Conservation (phyloP, 1,284 basidiomycete species). For the Moniliophthora roreri region DNA sequence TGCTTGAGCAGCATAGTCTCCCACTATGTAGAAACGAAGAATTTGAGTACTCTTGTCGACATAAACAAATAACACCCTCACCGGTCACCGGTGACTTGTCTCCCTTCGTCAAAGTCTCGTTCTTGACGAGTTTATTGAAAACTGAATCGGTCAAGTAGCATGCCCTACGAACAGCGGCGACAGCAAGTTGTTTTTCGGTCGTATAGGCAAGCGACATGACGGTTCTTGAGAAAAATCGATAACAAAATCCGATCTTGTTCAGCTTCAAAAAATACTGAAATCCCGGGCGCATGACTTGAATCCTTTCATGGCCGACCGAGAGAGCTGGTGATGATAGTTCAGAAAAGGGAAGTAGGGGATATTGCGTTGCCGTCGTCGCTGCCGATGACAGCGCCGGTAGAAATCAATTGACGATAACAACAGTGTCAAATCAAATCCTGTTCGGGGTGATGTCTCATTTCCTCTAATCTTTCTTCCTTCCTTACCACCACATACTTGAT, state of each 20-base stretch:
- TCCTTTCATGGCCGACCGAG: not conserved
- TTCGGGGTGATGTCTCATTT: too few relatives aligned
- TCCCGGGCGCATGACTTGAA: not conserved
- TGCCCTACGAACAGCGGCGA: slow-evolving; percentile 90
- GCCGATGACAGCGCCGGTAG: too few relatives aligned
- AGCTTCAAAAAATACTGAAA: not conserved
- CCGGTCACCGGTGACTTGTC: slow-evolving; percentile 98
- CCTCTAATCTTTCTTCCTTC: too few relatives aligned
- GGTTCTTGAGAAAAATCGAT: slow-evolving; percentile 8
- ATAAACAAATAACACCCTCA: slow-evolving; percentile 29
- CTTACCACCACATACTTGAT: too few relatives aligned
- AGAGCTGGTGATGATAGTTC: too few relatives aligned
- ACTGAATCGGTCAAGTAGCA: slow-evolving; percentile 84
- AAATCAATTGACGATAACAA: too few relatives aligned
- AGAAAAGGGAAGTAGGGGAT: too few relatives aligned
- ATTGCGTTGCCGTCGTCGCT: too few relatives aligned
- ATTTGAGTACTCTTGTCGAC: not conserved
- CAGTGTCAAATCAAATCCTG: too few relatives aligned
- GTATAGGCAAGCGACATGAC: slow-evolving; percentile 28
- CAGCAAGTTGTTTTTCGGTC: slow-evolving; percentile 69
- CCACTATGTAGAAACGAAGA: slow-evolving; percentile 51
- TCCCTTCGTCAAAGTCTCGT: slow-evolving; percentile 87
- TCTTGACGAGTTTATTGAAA: slow-evolving; percentile 85
- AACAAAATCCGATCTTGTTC: not conserved
- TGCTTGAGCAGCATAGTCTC: slow-evolving; percentile 89